These are phyloP conservation scores for Coleophoma crateriformis DNA, from an alignment of 2,329 filamentous ascomycete genomes.

Conservation along the genomic window DNA sequence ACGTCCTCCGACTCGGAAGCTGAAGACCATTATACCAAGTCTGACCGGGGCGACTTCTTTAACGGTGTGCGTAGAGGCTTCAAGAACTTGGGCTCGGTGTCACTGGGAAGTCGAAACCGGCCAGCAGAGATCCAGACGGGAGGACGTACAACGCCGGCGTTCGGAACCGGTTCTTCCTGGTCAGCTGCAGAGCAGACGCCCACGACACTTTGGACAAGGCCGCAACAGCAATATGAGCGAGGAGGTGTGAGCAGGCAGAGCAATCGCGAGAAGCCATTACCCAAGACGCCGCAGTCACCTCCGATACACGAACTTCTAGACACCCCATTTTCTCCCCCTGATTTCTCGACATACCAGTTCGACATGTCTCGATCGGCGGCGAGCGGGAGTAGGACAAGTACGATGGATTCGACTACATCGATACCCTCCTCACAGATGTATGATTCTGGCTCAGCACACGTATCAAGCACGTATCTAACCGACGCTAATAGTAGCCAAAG, in stretches of 20 bases:
- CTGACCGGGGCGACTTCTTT: conserved; percentile 18
- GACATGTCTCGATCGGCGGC: conserved; percentile 18
- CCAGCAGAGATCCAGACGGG: conserved; percentile 15
- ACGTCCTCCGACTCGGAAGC: conserved; percentile 14
- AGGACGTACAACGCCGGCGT: conserved; percentile 7
- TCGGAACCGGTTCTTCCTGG: conserved; percentile 6
- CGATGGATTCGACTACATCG: conserved; percentile 25
- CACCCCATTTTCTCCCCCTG: conserved; percentile 15
- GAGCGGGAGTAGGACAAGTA: conserved; percentile 23
- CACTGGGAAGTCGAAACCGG: conserved; percentile 13
- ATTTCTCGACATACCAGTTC: conserved; percentile 16
- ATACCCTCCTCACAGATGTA: conserved; percentile 13
- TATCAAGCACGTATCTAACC: conserved; percentile 10
- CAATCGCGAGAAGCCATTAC: conserved; percentile 23
- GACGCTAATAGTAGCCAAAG: conserved; percentile 34
- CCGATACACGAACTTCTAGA: conserved; percentile 5
- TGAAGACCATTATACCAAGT: conserved; percentile 12
- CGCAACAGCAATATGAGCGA: conserved; percentile 18
- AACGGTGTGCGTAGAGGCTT: conserved; percentile 24
- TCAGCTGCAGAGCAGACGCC: conserved; percentile 6
- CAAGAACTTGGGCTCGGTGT: conserved; percentile 24
- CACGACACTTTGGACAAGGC: conserved; percentile 4
- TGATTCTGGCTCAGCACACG: conserved; percentile 12
- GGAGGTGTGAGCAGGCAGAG: conserved; percentile 4
- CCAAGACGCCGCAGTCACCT: conserved; percentile 20